Base-by-base conservation (phyloP, 1,284 basidiomycete genomes). In the Xerocomus minutiporus region DNA sequence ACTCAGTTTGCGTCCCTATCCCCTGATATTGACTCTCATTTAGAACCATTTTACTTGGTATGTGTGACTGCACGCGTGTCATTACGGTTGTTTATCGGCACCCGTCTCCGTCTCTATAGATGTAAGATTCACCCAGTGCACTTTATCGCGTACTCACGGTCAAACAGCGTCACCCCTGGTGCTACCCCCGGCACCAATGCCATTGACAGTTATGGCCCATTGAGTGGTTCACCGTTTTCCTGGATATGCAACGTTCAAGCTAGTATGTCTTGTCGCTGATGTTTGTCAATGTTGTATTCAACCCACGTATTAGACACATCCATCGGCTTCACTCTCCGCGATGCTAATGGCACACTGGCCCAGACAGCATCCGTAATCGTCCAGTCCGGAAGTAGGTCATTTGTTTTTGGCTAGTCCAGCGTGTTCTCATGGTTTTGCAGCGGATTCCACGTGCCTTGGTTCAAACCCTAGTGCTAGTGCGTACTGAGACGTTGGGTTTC, bases 41-140 rank as follows among this genome's bases (percentile, higher is more conserved):
- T 49, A 82, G 81, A 67, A 26, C 79, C 81, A 38, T 83, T 76
- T 72, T 75, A 65, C 57, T 57, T 81, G 72, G 80, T 83, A 65
- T 42, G 81, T 76, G 7, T 20, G 12, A 48, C 39, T 12, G 35
- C 47, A 20, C 45, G 28, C 39, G 47, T 48, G 31, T 51, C 29
- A 13, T 44, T 11, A 26, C n/a, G 6, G 36, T 46, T 55, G 5
- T 41, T 57, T 3, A 57, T 41, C 23, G 25, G 4, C 31, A 29
- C 9, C 46, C 46, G 34, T 52, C 17, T 1, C 15, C 28, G 12
- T 34, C 31, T 34, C 4, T 39, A 20, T 44, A 72, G 71, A 66
- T 52, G 70, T 65, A 47, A 38, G 47, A 1, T 50, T 9, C 15
- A 1, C 9, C n/a, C 8, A 3, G 1, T 3, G 4, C 25, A 9